Evolutionary conservation across 2,329 filamentous ascomycete genomes (phyloP).

Genomic region (Colletotrichum horii): DNA sequence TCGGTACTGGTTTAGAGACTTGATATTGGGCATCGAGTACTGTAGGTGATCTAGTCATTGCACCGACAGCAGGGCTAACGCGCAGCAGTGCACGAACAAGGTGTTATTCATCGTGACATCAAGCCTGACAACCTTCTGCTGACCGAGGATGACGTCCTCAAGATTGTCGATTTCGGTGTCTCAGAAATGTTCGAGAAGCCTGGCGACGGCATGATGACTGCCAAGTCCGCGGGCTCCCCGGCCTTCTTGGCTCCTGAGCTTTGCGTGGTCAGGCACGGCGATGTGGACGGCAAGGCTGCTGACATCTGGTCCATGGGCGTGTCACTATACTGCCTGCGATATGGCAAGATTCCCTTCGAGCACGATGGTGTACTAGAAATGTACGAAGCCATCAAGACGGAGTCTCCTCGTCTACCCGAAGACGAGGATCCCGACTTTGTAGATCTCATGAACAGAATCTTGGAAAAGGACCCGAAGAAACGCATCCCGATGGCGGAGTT

Average conservation of each 20-base stretch:
- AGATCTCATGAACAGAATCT: conserved; percentile 73
- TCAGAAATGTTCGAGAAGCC: conserved; percentile 96
- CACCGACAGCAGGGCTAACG: neutral
- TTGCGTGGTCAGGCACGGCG: conserved; percentile 83
- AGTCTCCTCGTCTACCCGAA: conserved; percentile 66
- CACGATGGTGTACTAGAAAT: conserved; percentile 80
- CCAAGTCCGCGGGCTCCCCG: conserved; percentile 92
- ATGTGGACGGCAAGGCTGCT: conserved; percentile 86
- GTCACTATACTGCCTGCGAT: conserved; percentile 89
- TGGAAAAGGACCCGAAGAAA: conserved; percentile 85
- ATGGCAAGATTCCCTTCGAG: conserved; percentile 88
- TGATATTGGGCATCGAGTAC: conserved; percentile 95
- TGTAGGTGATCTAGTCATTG: conserved; percentile 52
- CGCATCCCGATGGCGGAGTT: conserved; percentile 84
- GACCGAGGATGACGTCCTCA: conserved; percentile 90
- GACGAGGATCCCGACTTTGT: conserved; percentile 72
- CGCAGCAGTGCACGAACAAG: conserved; percentile 81
- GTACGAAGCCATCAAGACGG: conserved; percentile 84
- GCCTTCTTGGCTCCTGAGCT: conserved; percentile 94
- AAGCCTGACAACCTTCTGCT: conserved; percentile 96
- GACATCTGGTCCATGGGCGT: conserved; percentile 99
- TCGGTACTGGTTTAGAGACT: conserved; percentile 90
- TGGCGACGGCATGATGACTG: conserved; percentile 79
- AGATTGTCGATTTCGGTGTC: conserved; percentile 98
- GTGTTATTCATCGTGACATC: conserved; percentile 94